phyloP scores from a whole-genome alignment of 179 eudicot genomes.

The Silene noctiflora region DNA sequence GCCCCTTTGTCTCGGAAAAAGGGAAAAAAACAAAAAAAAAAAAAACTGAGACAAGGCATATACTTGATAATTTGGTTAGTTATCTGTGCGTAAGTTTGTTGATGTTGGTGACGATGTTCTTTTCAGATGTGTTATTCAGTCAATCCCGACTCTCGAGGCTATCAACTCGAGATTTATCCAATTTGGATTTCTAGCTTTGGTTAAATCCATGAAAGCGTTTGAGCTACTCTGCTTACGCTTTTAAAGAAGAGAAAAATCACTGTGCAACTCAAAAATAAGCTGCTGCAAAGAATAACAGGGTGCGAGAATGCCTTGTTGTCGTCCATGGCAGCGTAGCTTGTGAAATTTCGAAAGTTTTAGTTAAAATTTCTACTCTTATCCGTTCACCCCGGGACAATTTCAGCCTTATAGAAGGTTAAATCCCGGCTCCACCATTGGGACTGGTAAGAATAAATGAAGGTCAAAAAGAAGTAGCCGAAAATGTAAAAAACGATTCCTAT shows the following conservation, averaged over 20 bases:
- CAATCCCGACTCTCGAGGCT: background rate
- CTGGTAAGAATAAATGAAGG: too few relatives aligned
- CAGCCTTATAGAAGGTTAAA: too few relatives aligned
- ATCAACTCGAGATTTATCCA: constrained; percentile 23
- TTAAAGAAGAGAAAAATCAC: background rate
- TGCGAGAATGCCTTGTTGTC: constrained; percentile 6
- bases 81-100: background rate
- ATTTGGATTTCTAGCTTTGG: constrained; percentile 1
- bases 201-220: too few relatives aligned
- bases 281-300: constrained; percentile 29
- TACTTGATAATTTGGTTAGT: constrained; percentile 18
- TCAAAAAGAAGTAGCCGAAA: too few relatives aligned
- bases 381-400: too few relatives aligned
- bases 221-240: constrained; percentile 10
- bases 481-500: too few relatives aligned
- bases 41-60: background rate
- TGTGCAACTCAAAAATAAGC: constrained; percentile 8
- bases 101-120: background rate
- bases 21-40: too few relatives aligned
- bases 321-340: too few relatives aligned
- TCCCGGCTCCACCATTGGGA: too few relatives aligned
- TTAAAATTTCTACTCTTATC: too few relatives aligned
- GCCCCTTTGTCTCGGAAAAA: too few relatives aligned
- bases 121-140: background rate
- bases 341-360: too few relatives aligned